Evolutionary conservation across 139 green algal genomes (phyloP), one percentile per base, ranked within the genome.

Genomic region (Yamagishiella unicocca): DNA sequence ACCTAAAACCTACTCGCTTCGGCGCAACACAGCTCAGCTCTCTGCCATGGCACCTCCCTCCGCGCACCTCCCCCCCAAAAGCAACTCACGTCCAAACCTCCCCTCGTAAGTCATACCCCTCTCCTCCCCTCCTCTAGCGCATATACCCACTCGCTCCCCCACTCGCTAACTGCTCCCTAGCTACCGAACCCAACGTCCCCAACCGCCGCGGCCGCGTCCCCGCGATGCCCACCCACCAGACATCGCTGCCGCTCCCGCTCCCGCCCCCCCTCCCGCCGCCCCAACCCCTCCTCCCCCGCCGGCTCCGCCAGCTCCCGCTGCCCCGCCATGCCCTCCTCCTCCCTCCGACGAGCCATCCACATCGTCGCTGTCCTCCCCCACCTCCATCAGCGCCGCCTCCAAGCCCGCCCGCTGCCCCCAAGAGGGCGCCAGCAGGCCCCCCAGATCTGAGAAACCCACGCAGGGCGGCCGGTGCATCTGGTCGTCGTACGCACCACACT

Each of bases 401-500:
- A 27, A 42, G 31, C 5, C 64, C 8, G 8, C 64, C n/a, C 29
- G n/a, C 64, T 9, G 6, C 58, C 17, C 35, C 21, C 35, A 22
- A 4, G 46, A 21, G 35, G 74, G 74, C 74, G 19, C 19, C 76
- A 83, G 35, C 76, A 83, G 54, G 2, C 76, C 76, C 27, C 45
- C 76, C 54, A 83, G 35, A 27, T 83, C 76, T 25, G 22, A 53
- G 35, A 71, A 71, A 0, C 76, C 76, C 33, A 83, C 35, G 4
- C 9, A 2, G 35, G 76, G 76, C 17, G 76, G 35, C 76, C 50
- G 24, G 54, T 38, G 54, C 35, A 22, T 21, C 2, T 21, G 12
- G 1, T n/a, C 24, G 5, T 35, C 33, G 71, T 54, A 24, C 38
- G 7, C 1, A 14, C n/a, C n/a, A 24, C 12, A 22, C 7, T 71